These are phyloP conservation scores for Raphanus sativus DNA, from an alignment of 345 rosid genomes.

Conservation along the genomic window DNA sequence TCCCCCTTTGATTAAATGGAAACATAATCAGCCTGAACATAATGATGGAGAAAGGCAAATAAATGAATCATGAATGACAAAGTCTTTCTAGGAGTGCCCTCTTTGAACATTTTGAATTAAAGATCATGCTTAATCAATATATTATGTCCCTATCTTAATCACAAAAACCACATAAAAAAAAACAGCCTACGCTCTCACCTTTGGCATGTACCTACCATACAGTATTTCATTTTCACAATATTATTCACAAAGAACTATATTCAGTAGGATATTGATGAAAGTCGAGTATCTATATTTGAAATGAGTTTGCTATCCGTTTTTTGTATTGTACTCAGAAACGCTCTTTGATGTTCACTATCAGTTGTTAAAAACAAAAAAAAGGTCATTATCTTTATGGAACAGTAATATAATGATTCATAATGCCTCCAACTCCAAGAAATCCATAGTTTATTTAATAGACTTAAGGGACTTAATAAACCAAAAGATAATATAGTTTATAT, in stretches of 20 bases:
- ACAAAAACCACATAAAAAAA: background rate
- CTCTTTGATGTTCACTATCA: background rate
- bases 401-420: background rate
- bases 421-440: slow-evolving; percentile 20
- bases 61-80: slow-evolving; percentile 19
- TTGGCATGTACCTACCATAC: background rate
- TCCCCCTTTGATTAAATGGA: background rate
- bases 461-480: background rate
- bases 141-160: slow-evolving; percentile 32
- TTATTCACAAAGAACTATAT: background rate
- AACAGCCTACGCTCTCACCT: slow-evolving; percentile 2
- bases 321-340: slow-evolving; percentile 8
- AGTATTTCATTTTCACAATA: slow-evolving; percentile 12
- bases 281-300: background rate
- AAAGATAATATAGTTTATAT: slow-evolving; percentile 27
- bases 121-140: slow-evolving; percentile 35
- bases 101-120: slow-evolving; percentile 31
- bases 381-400: background rate
- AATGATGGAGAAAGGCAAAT: slow-evolving; percentile 30
- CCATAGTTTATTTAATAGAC: background rate
- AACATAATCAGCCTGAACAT: background rate
- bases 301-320: background rate
- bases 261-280: background rate
- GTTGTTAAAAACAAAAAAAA: too few relatives aligned
- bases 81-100: slow-evolving; percentile 32